phyloP scores from a whole-genome alignment of 768 basidiomycete genomes.

The Gloeophyllum trabeum region DNA sequence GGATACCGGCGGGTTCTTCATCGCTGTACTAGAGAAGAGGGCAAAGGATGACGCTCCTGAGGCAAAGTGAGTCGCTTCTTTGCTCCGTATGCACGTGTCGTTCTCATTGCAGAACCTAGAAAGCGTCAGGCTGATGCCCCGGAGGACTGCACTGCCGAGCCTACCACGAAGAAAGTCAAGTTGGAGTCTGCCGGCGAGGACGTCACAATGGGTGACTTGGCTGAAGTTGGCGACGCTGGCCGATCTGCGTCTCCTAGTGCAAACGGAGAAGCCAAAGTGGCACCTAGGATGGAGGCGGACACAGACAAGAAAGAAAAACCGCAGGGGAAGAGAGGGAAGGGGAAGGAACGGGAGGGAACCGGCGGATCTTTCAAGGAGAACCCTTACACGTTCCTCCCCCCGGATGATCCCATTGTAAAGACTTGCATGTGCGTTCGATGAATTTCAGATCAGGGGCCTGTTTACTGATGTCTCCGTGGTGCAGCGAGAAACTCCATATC shows the following conservation, averaged over 20 bases:
- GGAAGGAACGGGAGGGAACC: slow-evolving; percentile 11
- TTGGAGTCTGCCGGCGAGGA: slow-evolving; percentile 20
- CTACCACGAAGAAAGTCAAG: slow-evolving; percentile 41
- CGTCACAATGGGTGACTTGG: slow-evolving; percentile 9
- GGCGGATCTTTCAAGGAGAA: slow-evolving; percentile 58
- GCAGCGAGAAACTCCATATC: slow-evolving; percentile 68
- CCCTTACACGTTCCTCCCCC: slow-evolving; percentile 75
- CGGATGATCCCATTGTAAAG: slow-evolving; percentile 57
- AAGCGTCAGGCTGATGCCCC: slow-evolving; percentile 41
- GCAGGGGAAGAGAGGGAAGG: slow-evolving; percentile 10
- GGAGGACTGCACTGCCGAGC: slow-evolving; percentile 23
- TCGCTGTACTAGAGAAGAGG: slow-evolving; percentile 78
- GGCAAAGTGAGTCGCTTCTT: neutral
- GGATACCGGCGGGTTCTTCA: slow-evolving; percentile 95
- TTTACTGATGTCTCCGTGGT: neutral
- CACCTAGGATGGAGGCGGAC: slow-evolving; percentile 2
- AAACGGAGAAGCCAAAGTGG: neutral
- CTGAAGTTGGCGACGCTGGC: slow-evolving; percentile 5
- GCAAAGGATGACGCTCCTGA: slow-evolving; percentile 13
- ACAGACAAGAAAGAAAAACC: slow-evolving; percentile 3
- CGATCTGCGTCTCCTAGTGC: neutral
- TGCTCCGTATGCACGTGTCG: neutral
- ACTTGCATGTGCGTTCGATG: slow-evolving; percentile 60
- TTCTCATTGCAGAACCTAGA: slow-evolving; percentile 15
- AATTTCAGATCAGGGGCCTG: too few species aligned